A percentile compares a stretch with the other conserved stretches of the same genome.
Evolutionary conservation across 495 filamentous ascomycete species (phyloP).

Genomic region (Aspergillus conjunctus): DNA sequence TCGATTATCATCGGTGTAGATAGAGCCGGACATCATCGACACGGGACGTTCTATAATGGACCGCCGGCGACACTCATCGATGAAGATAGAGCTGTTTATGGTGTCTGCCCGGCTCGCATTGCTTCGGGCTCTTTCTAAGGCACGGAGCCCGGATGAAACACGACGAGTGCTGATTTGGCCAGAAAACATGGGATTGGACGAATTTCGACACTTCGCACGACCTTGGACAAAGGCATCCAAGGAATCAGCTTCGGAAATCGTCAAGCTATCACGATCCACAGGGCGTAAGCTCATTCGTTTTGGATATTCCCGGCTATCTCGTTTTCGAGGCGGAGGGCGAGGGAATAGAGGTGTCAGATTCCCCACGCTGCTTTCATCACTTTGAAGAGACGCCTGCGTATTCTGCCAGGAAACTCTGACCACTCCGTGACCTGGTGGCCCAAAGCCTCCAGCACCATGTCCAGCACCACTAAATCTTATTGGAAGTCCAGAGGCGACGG

Average conservation of each 20-base stretch:
- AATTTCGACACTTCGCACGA: constrained; percentile 47
- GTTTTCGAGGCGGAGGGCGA: constrained; percentile 38
- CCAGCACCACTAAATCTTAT: constrained; percentile 49
- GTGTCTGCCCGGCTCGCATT: constrained; percentile 45
- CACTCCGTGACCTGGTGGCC: constrained; percentile 46
- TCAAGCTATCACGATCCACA: constrained; percentile 39
- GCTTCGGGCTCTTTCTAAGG: constrained; percentile 41
- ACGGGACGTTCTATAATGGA: constrained; percentile 40
- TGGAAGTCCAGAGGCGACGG: constrained; percentile 41
- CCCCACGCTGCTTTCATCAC: constrained; percentile 41
- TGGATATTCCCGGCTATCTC: constrained; percentile 36
- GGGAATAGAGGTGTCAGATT: constrained; percentile 45
- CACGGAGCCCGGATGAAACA: constrained; percentile 39
- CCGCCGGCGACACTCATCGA: constrained; percentile 38
- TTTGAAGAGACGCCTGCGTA: constrained; percentile 39
- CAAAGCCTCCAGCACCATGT: constrained; percentile 52
- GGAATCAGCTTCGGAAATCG: constrained; percentile 46
- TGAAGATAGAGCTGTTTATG: constrained; percentile 37
- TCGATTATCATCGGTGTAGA: constrained; percentile 45
- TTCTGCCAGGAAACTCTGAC: constrained; percentile 55
- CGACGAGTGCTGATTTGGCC: constrained; percentile 38
- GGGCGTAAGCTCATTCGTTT: constrained; percentile 40
- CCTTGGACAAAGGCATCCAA: constrained; percentile 50
- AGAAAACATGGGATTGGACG: constrained; percentile 47
- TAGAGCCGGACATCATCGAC: constrained; percentile 43